These are phyloP conservation scores for Tricholoma matsutake DNA, from an alignment of 768 basidiomycete genomes.

Conservation along the genomic window DNA sequence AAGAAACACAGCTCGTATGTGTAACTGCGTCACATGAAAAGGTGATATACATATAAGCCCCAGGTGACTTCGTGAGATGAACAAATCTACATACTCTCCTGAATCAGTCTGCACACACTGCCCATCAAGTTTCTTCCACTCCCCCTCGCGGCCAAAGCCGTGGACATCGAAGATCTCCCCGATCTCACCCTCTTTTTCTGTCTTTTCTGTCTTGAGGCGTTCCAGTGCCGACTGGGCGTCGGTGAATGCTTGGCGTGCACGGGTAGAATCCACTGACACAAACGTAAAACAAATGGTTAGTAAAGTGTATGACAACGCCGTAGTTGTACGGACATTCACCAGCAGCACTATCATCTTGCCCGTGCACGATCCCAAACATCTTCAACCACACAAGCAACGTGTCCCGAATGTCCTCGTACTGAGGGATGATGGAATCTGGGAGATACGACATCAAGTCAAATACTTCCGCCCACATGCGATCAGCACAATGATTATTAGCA, in stretches of 20 bases:
- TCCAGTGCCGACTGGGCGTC: conserved; percentile 63
- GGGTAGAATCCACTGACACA: conserved; percentile 47
- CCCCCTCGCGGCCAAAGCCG: conserved; percentile 76
- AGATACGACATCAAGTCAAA: conserved; percentile 80
- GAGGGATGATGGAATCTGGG: conserved; percentile 74
- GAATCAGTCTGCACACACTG: conserved; percentile 76
- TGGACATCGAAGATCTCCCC: conserved; percentile 60
- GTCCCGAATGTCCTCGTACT: conserved; percentile 67
- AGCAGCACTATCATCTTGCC: conserved; percentile 36
- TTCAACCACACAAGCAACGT: conserved; percentile 59
- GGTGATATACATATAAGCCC: background rate
- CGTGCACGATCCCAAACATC: conserved; percentile 55
- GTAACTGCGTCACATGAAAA: conserved; percentile 51
- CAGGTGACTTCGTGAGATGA: background rate
- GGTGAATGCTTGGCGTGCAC: conserved; percentile 57
- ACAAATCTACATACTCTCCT: conserved; percentile 73
- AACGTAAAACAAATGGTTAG: background rate
- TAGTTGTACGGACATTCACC: conserved; percentile 10
- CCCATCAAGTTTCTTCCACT: conserved; percentile 94
- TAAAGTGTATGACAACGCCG: background rate
- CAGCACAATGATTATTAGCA: background rate
- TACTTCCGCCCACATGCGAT: conserved; percentile 44
- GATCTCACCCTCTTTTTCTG: conserved; percentile 55
- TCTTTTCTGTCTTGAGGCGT: conserved; percentile 47
- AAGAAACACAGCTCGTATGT: conserved; percentile 95